Evolutionary conservation across 768 basidiomycete species (phyloP), one percentile per base, ranked within the genome.

Genomic region (Phylloporus sp.): DNA sequence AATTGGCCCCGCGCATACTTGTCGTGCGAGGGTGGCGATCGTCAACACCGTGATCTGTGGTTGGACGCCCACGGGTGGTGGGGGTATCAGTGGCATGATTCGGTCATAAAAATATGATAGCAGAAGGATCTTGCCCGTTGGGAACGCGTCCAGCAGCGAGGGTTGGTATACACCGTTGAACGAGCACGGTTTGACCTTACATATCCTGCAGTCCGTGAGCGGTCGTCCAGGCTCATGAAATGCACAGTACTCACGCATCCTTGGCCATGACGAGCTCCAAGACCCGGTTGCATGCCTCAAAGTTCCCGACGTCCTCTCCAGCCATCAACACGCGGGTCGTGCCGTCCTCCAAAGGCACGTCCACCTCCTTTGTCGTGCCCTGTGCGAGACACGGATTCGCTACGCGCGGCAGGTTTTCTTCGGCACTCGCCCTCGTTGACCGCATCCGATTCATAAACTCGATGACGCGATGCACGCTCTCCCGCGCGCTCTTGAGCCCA

Each of bases 91-190:
- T 0, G 94, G 95, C 24, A 77, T 71, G 52, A 95, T 77, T 32
- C 97, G 89, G 75, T 98, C 97, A 73, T 93, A 97, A 73, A 98
- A 99, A 78, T 98, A 99, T 22, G 94, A 97, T 2, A 99, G 79
- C n/a, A 95, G 81, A 24, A 95, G 80, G 55, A 95, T 78, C 62
- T 85, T 85, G 52, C 95, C 95, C 10, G 76, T 71, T 2, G 87
- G 81, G 80, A 97, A 97, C 10, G 91, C 85, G 55, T 95, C 89
- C 52, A 88, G 74, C 23, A 98, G 76, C 13, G 88, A 88, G 2
- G 97, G 97, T 67, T 99, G 97, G 72, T 98, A 98, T 23, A 97
- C 92, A 12, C 97, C 97, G 62, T 91, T 85, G 74, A 99, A 99
- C 5, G 95, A 91, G 67, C 97, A 99, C 0, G 97, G 97, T 62